Conservation (phyloP, 192 early-diverging fungal species). For the Gigaspora rosea region DNA sequence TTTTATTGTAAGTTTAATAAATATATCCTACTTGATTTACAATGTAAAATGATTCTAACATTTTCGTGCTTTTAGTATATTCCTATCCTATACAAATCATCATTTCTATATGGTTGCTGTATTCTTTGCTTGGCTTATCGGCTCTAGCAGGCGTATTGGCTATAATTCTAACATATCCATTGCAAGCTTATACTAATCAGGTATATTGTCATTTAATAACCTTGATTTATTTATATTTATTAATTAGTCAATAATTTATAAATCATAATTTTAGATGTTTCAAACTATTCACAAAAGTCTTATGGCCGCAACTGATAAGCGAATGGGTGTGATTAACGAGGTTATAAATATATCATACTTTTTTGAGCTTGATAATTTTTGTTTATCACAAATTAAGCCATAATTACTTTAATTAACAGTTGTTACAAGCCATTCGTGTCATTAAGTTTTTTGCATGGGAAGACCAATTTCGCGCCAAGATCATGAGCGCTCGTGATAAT, state of each 20-base stretch:
- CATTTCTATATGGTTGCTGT: conserved; percentile 70
- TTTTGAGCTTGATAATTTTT: not conserved
- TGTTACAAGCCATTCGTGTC: conserved; percentile 85
- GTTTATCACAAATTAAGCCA: not conserved
- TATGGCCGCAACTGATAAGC: conserved; percentile 71
- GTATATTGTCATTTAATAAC: no score
- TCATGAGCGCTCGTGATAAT: conserved; percentile 64
- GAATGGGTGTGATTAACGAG: conserved; percentile 82
- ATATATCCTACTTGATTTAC: not conserved
- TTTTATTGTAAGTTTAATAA: conserved; percentile 18
- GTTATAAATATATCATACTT: conserved; percentile 37
- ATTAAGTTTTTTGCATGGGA: conserved; percentile 95
- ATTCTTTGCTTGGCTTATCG: conserved; percentile 76
- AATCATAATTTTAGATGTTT: conserved; percentile 31
- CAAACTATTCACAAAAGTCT: conserved; percentile 53
- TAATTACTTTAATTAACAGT: conserved; percentile 8
- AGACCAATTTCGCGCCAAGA: conserved; percentile 65
- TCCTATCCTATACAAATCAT: conserved; percentile 66
- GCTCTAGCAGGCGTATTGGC: conserved; percentile 78
- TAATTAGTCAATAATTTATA: no score
- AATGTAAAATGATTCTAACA: conserved; percentile 7
- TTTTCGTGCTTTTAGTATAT: conserved; percentile 54
- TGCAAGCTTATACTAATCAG: conserved; percentile 52
- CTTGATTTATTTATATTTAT: no score
- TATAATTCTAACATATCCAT: conserved; percentile 65